Conservation (phyloP, 2,329 filamentous ascomycete genomes). For the Macroventuria anomochaeta region DNA sequence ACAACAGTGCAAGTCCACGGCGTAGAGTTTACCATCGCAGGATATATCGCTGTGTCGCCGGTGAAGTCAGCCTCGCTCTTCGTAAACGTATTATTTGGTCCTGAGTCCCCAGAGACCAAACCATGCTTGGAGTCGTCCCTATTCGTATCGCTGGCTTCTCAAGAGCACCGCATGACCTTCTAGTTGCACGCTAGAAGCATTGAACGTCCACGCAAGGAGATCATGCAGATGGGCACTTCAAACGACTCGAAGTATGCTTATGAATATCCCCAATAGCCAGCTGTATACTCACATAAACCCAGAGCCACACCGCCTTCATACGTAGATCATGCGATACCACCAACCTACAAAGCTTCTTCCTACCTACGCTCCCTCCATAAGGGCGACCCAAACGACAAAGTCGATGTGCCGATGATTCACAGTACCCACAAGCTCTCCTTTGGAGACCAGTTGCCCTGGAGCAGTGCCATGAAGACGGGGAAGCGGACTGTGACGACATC, state of each 20-base stretch:
- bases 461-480: constrained; percentile 9
- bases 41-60: too few species aligned
- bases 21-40: too few species aligned
- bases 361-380: constrained; percentile 10
- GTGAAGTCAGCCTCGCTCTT: background rate
- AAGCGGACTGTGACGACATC: constrained; percentile 12
- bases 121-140: too few species aligned
- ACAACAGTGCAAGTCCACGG: too few species aligned
- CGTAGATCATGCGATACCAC: background rate
- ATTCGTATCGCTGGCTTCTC: background rate
- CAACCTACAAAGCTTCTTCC: constrained; percentile 1
- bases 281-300: background rate
- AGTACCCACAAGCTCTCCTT: constrained; percentile 9
- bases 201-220: background rate
- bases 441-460: constrained; percentile 11
- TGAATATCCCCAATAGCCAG: background rate
- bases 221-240: background rate
- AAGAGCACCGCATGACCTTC: background rate
- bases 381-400: constrained; percentile 11
- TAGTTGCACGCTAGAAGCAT: background rate
- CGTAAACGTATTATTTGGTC: background rate
- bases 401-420: constrained; percentile 16
- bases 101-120: background rate
- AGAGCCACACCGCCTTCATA: background rate
- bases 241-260: background rate